A percentile compares a stretch with the other conserved stretches of the same genome.
Evolutionary conservation across 2,329 filamentous ascomycete genomes (phyloP).

Genomic region (Aureobasidium vineae): DNA sequence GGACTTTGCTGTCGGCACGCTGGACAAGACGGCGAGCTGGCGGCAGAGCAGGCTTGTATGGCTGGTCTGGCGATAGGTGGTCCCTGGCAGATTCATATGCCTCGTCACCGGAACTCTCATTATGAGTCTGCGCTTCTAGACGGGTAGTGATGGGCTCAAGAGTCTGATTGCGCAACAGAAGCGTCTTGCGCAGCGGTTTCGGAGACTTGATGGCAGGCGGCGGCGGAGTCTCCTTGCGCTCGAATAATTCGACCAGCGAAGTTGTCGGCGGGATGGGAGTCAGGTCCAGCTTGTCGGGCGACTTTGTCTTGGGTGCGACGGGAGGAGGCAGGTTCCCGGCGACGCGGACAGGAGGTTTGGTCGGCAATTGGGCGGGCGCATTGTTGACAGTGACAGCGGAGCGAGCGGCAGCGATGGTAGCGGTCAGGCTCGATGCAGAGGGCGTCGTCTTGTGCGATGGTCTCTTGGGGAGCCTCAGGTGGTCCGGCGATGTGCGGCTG

Average conservation of each 20-base stretch:
- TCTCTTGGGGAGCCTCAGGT: not conserved
- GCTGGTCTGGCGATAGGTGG: constrained; percentile 9
- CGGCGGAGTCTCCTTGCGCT: constrained; percentile 46
- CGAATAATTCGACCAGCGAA: constrained; percentile 67
- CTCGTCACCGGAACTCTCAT: constrained; percentile 31
- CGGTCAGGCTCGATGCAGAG: constrained; percentile 36
- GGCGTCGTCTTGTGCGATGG: constrained; percentile 17
- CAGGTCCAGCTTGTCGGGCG: constrained; percentile 47
- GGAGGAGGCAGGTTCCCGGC: not conserved
- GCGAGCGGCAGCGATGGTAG: constrained; percentile 34
- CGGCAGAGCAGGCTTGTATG: constrained; percentile 37
- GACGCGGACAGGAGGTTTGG: not conserved
- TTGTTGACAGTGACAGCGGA: constrained; percentile 27
- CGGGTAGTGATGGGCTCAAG: constrained; percentile 22
- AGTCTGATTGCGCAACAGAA: constrained; percentile 14
- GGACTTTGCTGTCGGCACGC: constrained; percentile 22
- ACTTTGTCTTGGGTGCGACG: not conserved
- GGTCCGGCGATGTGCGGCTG: constrained; percentile 12
- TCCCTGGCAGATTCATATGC: constrained; percentile 32
- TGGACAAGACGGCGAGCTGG: constrained; percentile 39
- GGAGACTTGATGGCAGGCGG: constrained; percentile 37
- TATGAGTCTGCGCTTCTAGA: constrained; percentile 24
- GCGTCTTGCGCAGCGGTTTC: constrained; percentile 40
- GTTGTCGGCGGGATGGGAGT: constrained; percentile 61
- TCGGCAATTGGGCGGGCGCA: not conserved